Base-by-base conservation (phyloP, 2,329 filamentous ascomycete species). In the Aspergillus amoenus region DNA sequence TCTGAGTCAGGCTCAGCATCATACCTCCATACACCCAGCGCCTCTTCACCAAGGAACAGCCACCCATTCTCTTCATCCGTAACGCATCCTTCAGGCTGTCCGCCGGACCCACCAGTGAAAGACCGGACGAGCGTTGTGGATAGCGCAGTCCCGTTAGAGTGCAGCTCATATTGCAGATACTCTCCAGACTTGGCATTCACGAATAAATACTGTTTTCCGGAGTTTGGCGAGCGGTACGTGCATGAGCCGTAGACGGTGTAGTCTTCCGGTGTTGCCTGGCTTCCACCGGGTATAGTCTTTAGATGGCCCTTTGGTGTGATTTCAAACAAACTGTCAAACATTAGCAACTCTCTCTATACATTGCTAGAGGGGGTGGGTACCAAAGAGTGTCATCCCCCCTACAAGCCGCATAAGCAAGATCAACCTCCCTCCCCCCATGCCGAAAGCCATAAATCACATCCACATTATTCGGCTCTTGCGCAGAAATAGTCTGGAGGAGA, bases 181-280 rank as follows among this genome's bases (percentile, higher is more conserved):
- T 27, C 15, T 0, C 55, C 55, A 2, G 43, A 42, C 13, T 57
- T 53, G 12, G 44, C 49, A 27, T 53, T 53, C 15, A 53, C 55
- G 34, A 57, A 57, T 11, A 53, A 17, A 24, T 57, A 57, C 17
- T 57, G 49, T 27, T 57, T 57, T 3, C 49, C 49, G 37, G 39
- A 49, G 1, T 12, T 8, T 1, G 55, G 37, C 2, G 55, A 57
- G 41, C 42, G 55, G 55, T 57, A 57, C 1, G 42, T 22, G 24
- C 55, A 57, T 4, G 55, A 57, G 55, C 55, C 55, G 18, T 57
- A 57, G 22, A 57, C 55, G 1, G 55, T 52, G 34, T 52, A 57
- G 24, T 52, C 55, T 0, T 27, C 18, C 1, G 55, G 55, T 30
- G 44, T 46, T 4, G 55, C 18, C n/a, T 57, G 55, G 3, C 1